Conservation (phyloP, 169 alveolate species). For the Plasmodium vinckei region DNA sequence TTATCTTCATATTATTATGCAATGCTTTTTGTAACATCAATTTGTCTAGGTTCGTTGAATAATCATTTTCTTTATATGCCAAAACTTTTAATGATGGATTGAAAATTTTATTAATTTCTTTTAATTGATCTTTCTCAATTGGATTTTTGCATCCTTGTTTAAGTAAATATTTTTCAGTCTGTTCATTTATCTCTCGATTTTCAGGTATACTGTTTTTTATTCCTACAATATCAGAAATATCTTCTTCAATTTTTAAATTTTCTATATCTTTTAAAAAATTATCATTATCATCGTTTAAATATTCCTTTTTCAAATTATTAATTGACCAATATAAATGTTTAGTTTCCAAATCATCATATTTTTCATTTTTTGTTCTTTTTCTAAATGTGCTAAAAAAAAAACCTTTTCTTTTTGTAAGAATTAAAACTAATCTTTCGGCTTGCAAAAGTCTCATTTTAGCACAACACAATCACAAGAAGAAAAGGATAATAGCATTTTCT, state of each 20-base stretch:
- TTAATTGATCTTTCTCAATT: slow-evolving; percentile 20
- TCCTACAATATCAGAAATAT: slow-evolving; percentile 58
- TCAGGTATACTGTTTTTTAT: slow-evolving; percentile 24
- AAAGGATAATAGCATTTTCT: too few species aligned
- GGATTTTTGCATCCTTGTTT: neutral
- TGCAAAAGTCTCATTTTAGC: neutral
- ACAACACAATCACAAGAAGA: too few species aligned
- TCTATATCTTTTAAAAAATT: slow-evolving; percentile 37
- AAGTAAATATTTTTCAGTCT: slow-evolving; percentile 6
- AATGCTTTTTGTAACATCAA: neutral
- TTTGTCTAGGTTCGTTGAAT: neutral
- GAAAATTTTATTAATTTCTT: slow-evolving; percentile 39
- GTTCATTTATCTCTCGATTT: slow-evolving; percentile 42
- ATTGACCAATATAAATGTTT: slow-evolving; percentile 68
- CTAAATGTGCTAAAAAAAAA: slow-evolving; percentile 29
- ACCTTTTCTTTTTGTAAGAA: slow-evolving; percentile 7
- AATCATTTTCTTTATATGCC: slow-evolving; percentile 14
- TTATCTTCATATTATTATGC: neutral
- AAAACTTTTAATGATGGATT: slow-evolving; percentile 43
- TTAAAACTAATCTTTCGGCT: neutral
- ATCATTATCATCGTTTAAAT: slow-evolving; percentile 21
- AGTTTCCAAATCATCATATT: slow-evolving; percentile 62
- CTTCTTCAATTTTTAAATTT: slow-evolving; percentile 36
- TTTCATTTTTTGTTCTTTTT: slow-evolving; percentile 39
- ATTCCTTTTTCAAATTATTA: slow-evolving; percentile 57